Conservation (phyloP, 2,329 filamentous ascomycete species). For the Penicillium frequentans region DNA sequence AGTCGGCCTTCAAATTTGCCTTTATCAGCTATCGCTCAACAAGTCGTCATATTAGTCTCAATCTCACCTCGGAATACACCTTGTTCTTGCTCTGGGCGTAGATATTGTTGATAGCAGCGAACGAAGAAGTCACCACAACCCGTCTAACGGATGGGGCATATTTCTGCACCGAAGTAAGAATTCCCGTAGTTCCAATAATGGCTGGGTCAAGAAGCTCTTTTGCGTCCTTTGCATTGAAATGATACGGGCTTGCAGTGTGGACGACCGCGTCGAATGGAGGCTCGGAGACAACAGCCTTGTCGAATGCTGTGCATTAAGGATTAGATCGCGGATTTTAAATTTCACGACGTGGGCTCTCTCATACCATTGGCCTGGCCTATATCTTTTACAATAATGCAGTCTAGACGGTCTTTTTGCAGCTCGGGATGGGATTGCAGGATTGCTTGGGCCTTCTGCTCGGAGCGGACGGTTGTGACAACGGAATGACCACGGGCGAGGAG, state of each 20-base stretch:
- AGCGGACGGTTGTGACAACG: conserved; percentile 61
- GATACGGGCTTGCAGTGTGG: conserved; percentile 70
- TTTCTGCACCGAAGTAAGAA: conserved; percentile 58
- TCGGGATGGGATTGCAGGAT: conserved; percentile 37
- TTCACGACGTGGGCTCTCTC: neutral
- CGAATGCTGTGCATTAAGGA: conserved; percentile 60
- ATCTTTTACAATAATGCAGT: conserved; percentile 66
- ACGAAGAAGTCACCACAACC: conserved; percentile 67
- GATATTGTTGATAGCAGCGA: conserved; percentile 58
- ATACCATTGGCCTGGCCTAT: conserved; percentile 52
- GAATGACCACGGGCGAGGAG: conserved; percentile 55
- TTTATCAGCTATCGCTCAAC: neutral
- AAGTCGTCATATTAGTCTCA: neutral
- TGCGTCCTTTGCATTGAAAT: conserved; percentile 56
- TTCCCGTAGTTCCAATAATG: conserved; percentile 59
- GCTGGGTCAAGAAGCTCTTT: conserved; percentile 42
- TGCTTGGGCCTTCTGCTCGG: conserved; percentile 57
- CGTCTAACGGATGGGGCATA: conserved; percentile 63
- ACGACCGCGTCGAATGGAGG: conserved; percentile 68
- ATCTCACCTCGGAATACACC: conserved; percentile 17
- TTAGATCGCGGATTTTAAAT: neutral
- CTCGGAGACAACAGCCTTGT: conserved; percentile 56
- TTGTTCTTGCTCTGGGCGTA: conserved; percentile 22
- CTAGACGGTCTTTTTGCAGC: conserved; percentile 52
- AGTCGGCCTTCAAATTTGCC: conserved; percentile 25